A percentile compares a stretch with the other conserved stretches of the same genome.
phyloP scores from a whole-genome alignment of 2,329 filamentous ascomycete species.

The Diplocarpon mali region DNA sequence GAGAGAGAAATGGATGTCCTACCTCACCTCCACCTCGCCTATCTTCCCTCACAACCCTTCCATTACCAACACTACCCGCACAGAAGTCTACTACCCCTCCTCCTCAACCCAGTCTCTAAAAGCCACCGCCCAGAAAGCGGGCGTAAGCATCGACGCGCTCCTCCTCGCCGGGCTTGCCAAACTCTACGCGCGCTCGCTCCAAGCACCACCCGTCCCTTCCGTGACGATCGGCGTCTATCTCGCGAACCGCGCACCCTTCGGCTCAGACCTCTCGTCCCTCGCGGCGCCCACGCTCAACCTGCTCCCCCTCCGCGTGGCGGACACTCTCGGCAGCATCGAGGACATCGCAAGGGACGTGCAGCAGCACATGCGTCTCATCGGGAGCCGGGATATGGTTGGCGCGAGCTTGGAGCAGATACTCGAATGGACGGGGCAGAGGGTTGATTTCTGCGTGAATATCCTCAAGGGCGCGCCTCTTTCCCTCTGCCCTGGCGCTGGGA shows the following conservation, averaged over 20 bases:
- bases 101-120: constrained; percentile 36
- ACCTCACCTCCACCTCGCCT: constrained; percentile 23
- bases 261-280: constrained; percentile 37
- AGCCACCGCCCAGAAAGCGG: constrained; percentile 34
- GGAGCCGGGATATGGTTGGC: constrained; percentile 39
- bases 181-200: constrained; percentile 13
- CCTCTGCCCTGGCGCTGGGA: not conserved
- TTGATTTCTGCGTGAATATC: constrained; percentile 77
- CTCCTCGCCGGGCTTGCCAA: constrained; percentile 64
- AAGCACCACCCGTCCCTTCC: not conserved
- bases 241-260: constrained; percentile 55
- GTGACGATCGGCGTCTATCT: constrained; percentile 68
- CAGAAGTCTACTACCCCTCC: constrained; percentile 35
- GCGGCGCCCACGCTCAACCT: constrained; percentile 68
- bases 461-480: constrained; percentile 31
- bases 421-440: constrained; percentile 59
- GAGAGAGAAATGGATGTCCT: constrained; percentile 34
- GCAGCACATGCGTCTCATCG: constrained; percentile 52
- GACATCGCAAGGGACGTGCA: constrained; percentile 53
- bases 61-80: constrained; percentile 12
- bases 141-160: constrained; percentile 60
- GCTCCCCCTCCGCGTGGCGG: constrained; percentile 54
- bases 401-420: constrained; percentile 61
- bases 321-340: constrained; percentile 29
- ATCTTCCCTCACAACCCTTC: constrained; percentile 26